Conservation (phyloP, 371 early-diverging fungal species). For the Neoconidiobolus thromboides region DNA sequence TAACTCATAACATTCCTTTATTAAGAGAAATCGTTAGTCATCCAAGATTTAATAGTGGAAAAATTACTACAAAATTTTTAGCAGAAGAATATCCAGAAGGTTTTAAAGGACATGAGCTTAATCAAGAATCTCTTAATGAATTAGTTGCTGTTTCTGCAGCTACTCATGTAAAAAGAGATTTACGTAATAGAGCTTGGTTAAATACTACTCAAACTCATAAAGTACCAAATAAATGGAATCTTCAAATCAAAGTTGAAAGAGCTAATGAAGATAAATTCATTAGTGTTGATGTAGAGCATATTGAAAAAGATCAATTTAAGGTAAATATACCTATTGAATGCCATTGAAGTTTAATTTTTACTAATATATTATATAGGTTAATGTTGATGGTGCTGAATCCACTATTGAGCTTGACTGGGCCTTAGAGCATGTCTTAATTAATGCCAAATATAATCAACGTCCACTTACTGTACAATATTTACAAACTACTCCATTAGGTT, state of each 20-base stretch:
- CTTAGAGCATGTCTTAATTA: constrained; percentile 49
- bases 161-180: constrained; percentile 47
- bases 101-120: constrained; percentile 52
- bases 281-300: constrained; percentile 12
- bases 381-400: constrained; percentile 17
- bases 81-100: constrained; percentile 83
- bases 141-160: constrained; percentile 44
- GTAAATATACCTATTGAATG: constrained; percentile 6
- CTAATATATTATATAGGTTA: constrained; percentile 12
- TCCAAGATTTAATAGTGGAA: constrained; percentile 54
- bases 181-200: constrained; percentile 33
- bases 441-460: constrained; percentile 17
- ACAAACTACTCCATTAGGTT: constrained; percentile 49
- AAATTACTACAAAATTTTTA: constrained; percentile 75
- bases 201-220: constrained; percentile 12
- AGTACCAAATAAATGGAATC: constrained; percentile 20
- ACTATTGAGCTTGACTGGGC: constrained; percentile 41
- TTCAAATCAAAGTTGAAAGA: constrained; percentile 31
- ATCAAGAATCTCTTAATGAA: constrained; percentile 19
- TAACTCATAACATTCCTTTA: constrained; percentile 89
- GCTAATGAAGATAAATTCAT: constrained; percentile 22
- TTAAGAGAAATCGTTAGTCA: constrained; percentile 70
- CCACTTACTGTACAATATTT: constrained; percentile 56
- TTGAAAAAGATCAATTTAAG: constrained; percentile 12
- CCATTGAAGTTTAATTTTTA: neutral